Conservation (phyloP, 2,329 filamentous ascomycete genomes). For the Bipolaris oryzae region DNA sequence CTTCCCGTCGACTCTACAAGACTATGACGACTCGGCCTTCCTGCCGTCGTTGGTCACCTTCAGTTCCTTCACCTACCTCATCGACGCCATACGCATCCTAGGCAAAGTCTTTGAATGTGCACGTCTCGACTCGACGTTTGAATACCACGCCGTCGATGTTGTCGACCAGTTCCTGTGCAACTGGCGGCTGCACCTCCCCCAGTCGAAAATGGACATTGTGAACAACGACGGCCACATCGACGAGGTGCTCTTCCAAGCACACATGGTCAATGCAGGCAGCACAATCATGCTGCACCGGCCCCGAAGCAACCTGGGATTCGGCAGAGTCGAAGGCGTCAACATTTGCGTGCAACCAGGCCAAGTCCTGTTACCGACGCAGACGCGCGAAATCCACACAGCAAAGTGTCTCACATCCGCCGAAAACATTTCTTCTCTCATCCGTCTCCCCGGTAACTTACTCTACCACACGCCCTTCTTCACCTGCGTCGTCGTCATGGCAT, state of each 20-base stretch:
- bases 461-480: constrained; percentile 65
- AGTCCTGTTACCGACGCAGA: constrained; percentile 57
- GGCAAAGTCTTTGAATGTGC: constrained; percentile 70
- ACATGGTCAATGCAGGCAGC: constrained; percentile 68
- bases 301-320: constrained; percentile 48
- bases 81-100: constrained; percentile 79
- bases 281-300: constrained; percentile 54
- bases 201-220: constrained; percentile 71
- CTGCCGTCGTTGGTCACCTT: constrained; percentile 71
- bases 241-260: constrained; percentile 90
- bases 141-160: constrained; percentile 56
- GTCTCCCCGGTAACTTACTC: constrained; percentile 72
- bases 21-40: constrained; percentile 80
- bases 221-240: constrained; percentile 72
- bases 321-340: constrained; percentile 53
- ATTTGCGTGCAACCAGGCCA: constrained; percentile 68
- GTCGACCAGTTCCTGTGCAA: constrained; percentile 70
- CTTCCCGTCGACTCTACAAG: constrained; percentile 62
- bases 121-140: constrained; percentile 42
- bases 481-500: constrained; percentile 50
- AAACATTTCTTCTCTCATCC: constrained; percentile 75
- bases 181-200: constrained; percentile 80
- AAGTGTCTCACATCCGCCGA: constrained; percentile 82
- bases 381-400: constrained; percentile 70
- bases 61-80: constrained; percentile 84